These are phyloP conservation scores for Ophiostoma sp. DNA, from an alignment of 2,329 filamentous ascomycete genomes.

Conservation along the genomic window DNA sequence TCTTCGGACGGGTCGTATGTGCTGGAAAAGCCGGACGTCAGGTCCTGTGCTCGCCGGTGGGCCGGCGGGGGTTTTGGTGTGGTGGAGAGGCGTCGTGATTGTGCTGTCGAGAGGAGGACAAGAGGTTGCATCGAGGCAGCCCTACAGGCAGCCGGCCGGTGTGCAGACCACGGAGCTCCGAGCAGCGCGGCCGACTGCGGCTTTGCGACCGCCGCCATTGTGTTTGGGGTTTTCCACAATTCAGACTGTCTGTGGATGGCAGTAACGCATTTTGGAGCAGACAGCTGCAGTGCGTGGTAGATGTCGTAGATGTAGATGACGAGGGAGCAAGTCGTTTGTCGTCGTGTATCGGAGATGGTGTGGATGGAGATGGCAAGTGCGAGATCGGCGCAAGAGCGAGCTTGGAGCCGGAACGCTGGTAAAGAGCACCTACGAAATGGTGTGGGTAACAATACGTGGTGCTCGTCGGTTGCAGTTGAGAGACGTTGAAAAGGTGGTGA, in stretches of 20 bases:
- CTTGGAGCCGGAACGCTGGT: not conserved
- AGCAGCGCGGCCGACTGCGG: conserved; percentile 23
- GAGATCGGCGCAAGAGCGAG: conserved; percentile 5
- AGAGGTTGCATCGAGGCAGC: not conserved
- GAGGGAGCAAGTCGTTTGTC: not conserved
- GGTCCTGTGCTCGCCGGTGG: conserved; percentile 43
- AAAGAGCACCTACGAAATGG: not conserved
- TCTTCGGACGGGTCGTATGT: conserved; percentile 54
- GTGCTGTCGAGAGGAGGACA: not conserved
- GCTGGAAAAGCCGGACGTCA: conserved; percentile 55
- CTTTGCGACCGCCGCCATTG: conserved; percentile 25
- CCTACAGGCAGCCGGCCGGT: not conserved
- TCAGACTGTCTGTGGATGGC: not conserved
- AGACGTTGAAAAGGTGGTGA: not conserved
- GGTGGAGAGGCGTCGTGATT: conserved; percentile 29
- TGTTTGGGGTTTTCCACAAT: not conserved
- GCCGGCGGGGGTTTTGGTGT: conserved; percentile 31
- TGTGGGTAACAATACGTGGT: not conserved
- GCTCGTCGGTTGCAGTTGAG: not conserved
- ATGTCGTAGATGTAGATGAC: not conserved
- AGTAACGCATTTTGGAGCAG: not conserved
- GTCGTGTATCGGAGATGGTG: not conserved
- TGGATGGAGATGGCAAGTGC: not conserved
- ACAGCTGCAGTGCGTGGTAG: not conserved
- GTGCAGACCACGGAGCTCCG: conserved; percentile 4